Conservation (phyloP, 1,284 basidiomycete genomes). For the Cryptococcus sp. region DNA sequence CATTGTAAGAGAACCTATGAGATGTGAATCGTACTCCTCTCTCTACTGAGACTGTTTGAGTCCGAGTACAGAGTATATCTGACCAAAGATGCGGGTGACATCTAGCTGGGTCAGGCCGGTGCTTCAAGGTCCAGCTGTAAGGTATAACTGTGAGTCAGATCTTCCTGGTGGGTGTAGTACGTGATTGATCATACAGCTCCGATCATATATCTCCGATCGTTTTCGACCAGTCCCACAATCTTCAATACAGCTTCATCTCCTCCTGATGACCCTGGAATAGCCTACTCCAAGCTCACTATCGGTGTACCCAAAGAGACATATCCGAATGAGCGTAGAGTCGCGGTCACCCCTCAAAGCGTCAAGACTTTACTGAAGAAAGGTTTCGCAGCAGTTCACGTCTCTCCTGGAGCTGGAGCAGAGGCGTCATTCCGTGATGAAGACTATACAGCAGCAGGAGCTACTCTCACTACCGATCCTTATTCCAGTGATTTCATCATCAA, state of each 20-base stretch:
- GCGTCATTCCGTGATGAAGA: slow-evolving; percentile 75
- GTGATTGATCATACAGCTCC: not conserved
- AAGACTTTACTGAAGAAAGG: slow-evolving; percentile 72
- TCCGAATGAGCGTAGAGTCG: slow-evolving; percentile 69
- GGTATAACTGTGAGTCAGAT: too few species aligned
- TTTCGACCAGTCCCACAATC: not conserved
- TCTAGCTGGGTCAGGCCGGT: too few species aligned
- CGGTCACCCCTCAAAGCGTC: slow-evolving; percentile 71
- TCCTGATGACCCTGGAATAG: slow-evolving; percentile 49
- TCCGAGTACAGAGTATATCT: too few species aligned
- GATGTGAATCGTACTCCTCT: too few species aligned
- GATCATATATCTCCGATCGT: not conserved
- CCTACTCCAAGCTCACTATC: slow-evolving; percentile 68
- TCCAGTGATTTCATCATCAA: slow-evolving; percentile 71
- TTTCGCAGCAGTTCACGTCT: slow-evolving; percentile 65
- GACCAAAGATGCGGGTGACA: too few species aligned
- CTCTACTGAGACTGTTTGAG: too few species aligned
- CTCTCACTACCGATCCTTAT: slow-evolving; percentile 61
- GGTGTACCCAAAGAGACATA: slow-evolving; percentile 71
- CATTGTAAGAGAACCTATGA: too few species aligned
- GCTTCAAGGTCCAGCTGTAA: too few species aligned
- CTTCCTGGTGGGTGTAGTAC: too few species aligned
- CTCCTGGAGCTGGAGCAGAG: slow-evolving; percentile 62
- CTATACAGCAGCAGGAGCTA: slow-evolving; percentile 71
- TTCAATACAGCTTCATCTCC: not conserved